Evolutionary conservation across 495 filamentous ascomycete genomes (phyloP).

Genomic region (Penicillium verhagenii): DNA sequence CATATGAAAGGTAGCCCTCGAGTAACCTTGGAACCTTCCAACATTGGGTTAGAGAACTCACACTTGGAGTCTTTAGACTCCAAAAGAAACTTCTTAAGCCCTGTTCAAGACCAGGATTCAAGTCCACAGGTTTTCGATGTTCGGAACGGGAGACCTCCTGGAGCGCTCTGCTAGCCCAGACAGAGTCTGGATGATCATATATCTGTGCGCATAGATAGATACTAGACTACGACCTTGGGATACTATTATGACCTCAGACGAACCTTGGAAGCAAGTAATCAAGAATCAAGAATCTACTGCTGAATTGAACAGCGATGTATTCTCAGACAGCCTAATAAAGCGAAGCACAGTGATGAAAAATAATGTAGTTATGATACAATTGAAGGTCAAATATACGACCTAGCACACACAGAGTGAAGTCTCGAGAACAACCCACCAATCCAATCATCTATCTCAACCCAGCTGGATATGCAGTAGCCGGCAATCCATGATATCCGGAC

Average conservation of each 20-base stretch:
- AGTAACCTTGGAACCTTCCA: too few species aligned
- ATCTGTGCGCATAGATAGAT: too few species aligned
- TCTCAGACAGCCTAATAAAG: constrained; percentile 9
- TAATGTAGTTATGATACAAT: constrained; percentile 25
- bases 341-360: background rate
- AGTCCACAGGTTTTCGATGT: too few species aligned
- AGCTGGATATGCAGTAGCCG: background rate
- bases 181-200: too few species aligned
- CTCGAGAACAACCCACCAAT: background rate
- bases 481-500: background rate
- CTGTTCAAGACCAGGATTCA: too few species aligned
- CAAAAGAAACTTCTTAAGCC: too few species aligned
- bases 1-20: background rate
- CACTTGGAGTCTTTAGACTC: too few species aligned
- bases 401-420: background rate
- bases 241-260: too few species aligned
- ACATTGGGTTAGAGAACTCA: too few species aligned
- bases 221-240: too few species aligned
- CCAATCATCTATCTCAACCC: background rate
- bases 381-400: background rate
- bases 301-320: constrained; percentile 8
- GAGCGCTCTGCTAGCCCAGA: too few species aligned
- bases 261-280: background rate
- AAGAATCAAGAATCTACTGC: constrained; percentile 6
- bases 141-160: too few species aligned